Percentiles rank a stretch among this genome's conserved stretches.
Conservation (phyloP, 805 yeast species). For the Candida piceae region DNA sequence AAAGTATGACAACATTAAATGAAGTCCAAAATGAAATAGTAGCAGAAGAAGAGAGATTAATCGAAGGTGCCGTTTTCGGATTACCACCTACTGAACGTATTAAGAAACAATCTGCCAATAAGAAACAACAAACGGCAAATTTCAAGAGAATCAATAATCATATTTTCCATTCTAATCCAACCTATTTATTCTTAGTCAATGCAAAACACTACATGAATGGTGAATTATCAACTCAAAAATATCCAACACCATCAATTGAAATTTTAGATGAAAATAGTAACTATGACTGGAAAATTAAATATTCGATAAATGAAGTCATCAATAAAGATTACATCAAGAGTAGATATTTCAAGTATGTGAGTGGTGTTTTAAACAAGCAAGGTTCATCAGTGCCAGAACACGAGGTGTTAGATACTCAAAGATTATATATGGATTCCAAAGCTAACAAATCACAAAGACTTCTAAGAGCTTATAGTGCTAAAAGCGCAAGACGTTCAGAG, state of each 20-base stretch:
- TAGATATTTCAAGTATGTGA: slow-evolving; percentile 5
- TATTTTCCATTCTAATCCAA: slow-evolving; percentile 11
- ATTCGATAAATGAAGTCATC: slow-evolving; percentile 17
- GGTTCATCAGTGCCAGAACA: background rate
- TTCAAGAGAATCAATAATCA: slow-evolving; percentile 15
- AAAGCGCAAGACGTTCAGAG: slow-evolving; percentile 19
- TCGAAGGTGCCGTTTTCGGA: slow-evolving; percentile 5
- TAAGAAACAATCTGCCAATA: slow-evolving; percentile 16
- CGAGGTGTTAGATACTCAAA: background rate
- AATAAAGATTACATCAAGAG: slow-evolving; percentile 9
- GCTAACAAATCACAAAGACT: slow-evolving; percentile 21
- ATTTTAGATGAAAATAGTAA: slow-evolving; percentile 14
- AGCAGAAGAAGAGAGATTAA: slow-evolving; percentile 12
- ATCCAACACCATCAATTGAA: slow-evolving; percentile 28
- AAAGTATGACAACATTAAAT: slow-evolving; percentile 13
- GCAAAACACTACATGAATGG: slow-evolving; percentile 34
- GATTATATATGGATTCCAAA: slow-evolving; percentile 15
- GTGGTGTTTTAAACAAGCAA: slow-evolving; percentile 3
- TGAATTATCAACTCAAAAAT: slow-evolving; percentile 11
- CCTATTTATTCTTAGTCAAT: slow-evolving; percentile 34
- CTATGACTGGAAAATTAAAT: slow-evolving; percentile 25
- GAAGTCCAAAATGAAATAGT: slow-evolving; percentile 6
- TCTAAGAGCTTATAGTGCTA: slow-evolving; percentile 32
- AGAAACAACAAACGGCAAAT: slow-evolving; percentile 9
- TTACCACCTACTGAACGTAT: slow-evolving; percentile 16